These are phyloP conservation scores for Russula sp. DNA, from an alignment of 768 basidiomycete genomes.

Conservation along the genomic window DNA sequence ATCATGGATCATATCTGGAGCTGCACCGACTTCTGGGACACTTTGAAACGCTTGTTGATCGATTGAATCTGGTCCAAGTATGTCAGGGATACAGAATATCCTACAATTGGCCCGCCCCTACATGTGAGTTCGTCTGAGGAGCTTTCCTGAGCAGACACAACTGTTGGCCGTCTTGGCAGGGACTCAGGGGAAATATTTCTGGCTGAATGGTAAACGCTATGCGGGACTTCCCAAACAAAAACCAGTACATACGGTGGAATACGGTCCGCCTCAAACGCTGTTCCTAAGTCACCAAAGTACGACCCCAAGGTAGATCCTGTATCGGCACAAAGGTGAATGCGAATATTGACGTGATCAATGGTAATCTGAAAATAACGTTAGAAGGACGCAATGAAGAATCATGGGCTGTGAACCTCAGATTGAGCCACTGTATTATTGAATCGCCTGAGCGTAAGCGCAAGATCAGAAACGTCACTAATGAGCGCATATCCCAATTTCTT, in stretches of 20 bases:
- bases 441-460: slow-evolving; percentile 26
- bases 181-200: slow-evolving; percentile 1
- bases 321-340: slow-evolving; percentile 72
- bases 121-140: slow-evolving; percentile 25
- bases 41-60: slow-evolving; percentile 77
- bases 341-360: slow-evolving; percentile 46
- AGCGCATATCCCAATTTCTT: slow-evolving; percentile 65
- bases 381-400: background rate
- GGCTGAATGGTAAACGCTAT: background rate
- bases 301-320: slow-evolving; percentile 52
- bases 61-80: slow-evolving; percentile 47
- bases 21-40: slow-evolving; percentile 67
- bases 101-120: slow-evolving; percentile 15
- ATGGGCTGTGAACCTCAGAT: slow-evolving; percentile 4
- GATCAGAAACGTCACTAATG: slow-evolving; percentile 48
- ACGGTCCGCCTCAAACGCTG: slow-evolving; percentile 34
- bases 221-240: background rate
- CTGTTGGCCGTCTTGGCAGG: slow-evolving; percentile 7
- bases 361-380: slow-evolving; percentile 37
- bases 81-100: background rate
- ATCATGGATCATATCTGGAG: slow-evolving; percentile 85
- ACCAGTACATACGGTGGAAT: slow-evolving; percentile 23
- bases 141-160: slow-evolving; percentile 5
- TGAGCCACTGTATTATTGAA: background rate
- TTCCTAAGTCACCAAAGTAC: slow-evolving; percentile 46